phyloP scores from a whole-genome alignment of 805 yeast species.

The Metschnikowia orientalis region DNA sequence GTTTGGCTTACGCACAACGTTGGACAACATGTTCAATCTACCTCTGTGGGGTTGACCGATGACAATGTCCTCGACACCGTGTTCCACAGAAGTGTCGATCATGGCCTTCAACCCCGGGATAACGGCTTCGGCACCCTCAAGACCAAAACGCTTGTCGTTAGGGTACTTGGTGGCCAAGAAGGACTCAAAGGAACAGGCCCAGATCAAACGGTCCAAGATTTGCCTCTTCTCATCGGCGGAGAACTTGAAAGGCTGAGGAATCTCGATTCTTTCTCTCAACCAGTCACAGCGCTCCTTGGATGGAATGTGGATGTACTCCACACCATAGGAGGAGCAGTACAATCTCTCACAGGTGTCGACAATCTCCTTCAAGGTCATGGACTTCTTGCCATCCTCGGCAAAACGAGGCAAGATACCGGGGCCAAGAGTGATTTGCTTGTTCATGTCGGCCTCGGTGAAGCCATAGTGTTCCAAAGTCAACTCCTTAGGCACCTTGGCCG shows the following conservation, averaged over 20 bases:
- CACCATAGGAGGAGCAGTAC: constrained; percentile 87
- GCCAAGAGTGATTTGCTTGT: constrained; percentile 82
- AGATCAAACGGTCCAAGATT: constrained; percentile 90
- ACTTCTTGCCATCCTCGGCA: constrained; percentile 57
- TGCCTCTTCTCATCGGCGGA: constrained; percentile 89
- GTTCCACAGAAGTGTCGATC: constrained; percentile 88
- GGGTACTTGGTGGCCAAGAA: constrained; percentile 95
- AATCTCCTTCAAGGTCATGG: constrained; percentile 74
- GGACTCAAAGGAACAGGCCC: constrained; percentile 93
- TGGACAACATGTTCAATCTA: constrained; percentile 93
- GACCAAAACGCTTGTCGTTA: constrained; percentile 96
- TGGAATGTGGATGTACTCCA: constrained; percentile 95
- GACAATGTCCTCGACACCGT: constrained; percentile 92
- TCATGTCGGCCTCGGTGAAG: constrained; percentile 80
- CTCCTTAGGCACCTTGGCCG: constrained; percentile 68
- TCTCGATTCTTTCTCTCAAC: constrained; percentile 95
- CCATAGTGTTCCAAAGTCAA: constrained; percentile 89
- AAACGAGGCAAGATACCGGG: constrained; percentile 97
- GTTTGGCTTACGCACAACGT: constrained; percentile 97
- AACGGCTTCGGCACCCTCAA: constrained; percentile 96
- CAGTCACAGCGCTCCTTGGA: constrained; percentile 95
- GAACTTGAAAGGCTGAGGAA: constrained; percentile 81
- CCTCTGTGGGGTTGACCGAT: constrained; percentile 99
- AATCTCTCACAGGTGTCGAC: constrained; percentile 72
- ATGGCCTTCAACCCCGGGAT: constrained; percentile 96